Base-by-base conservation (phyloP, 495 filamentous ascomycete genomes). In the Penicillium steckii region DNA sequence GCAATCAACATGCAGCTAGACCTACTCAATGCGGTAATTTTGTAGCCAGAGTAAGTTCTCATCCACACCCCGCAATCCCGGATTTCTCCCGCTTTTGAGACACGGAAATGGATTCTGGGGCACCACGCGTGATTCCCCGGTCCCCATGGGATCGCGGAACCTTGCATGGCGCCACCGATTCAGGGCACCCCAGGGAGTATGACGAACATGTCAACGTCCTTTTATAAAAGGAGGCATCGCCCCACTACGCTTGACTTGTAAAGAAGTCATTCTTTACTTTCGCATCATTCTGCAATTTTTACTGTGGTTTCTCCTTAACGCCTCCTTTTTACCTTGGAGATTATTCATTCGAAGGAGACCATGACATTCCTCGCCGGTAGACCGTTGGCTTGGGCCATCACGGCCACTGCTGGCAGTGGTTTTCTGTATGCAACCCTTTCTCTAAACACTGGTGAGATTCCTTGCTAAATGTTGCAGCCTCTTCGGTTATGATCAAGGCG, bases 401-500 rank as follows among this genome's bases (percentile, higher is more conserved):
- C 67, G 15, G 64, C 70, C 60, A 70, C 68, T 46, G 71, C 67
- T 41, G 66, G 67, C 8, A 69, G 67, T 53, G 70, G 72, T 21
- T 75, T 75, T 50, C 51, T 75, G 43, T 41, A 41, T 41, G 38
- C 23, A 2, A 5, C n/a, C 4, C 38, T 21, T 21, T 21, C 2
- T 10, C 3, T 6, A 3, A n/a, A 15, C 10, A 3, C 5, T 15
- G n/a, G 4, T 15, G 33, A 37, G 21, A 41, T 41, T 19, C 38
- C 38, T 41, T 41, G 38, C 38, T 41, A 5, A 41, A 4, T 10
- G 18, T 9, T 19, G 18, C 18, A 41, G 38, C 0, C 21, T 41
- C 12, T 76, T 76, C 47, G 72, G 72, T 9, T 76, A 76, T 55
- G 72, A 75, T 29, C 72, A 75, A 55, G 70, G 70, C 56, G 72